Base-by-base conservation (phyloP, 345 rosid species). In the Corchorus capsularis region DNA sequence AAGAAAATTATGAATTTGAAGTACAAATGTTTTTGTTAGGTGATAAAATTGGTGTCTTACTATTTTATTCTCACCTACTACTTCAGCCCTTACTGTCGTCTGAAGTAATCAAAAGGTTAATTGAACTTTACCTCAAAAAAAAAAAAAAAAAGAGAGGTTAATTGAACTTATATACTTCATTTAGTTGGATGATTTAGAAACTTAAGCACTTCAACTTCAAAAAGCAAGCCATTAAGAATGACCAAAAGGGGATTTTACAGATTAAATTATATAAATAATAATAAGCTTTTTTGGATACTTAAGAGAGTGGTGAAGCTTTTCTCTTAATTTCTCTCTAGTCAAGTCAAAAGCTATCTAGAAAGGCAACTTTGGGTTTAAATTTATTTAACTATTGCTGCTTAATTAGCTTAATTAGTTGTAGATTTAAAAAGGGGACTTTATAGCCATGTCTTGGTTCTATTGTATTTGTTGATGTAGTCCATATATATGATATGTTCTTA, bases 261-360 rank as follows among this genome's bases (percentile, higher is more conserved):
- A 45, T 41, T 4, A 4, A 39, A 3, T 3, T 39, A 39, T 39
- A 39, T 39, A 39, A 39, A 39, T 39, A 39, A 32, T 32, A 32
- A 27, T 34, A 32, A 32, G 64, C 39, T 61, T 61, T 27, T 27
- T 27, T 27, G 27, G 27, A 27, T 27, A 22, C 62, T 20, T 19
- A 20, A 9, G 62, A 20, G 14, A 9, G 3, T 5, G 37, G 70
- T 43, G 53, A 45, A 46, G 39, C 19, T 6, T 39, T 39, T 3
- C 6, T 3, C 43, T 39, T 39, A 39, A 27, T 66, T 56, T 46
- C 17, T 46, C 20, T 22, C 6, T 67, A 8, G 19, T 46, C 39
- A 47, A 67, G 55, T 67, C 71, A 47, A 47, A 67, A 47, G 41
- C 71, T 13, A 12, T 22, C 71, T 67, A 46, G 71, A 67, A 67